A percentile compares a stretch with the other conserved stretches of the same genome.
These are phyloP conservation scores for Penicillium sp. DNA, from an alignment of 2,329 filamentous ascomycete genomes.

Conservation along the genomic window DNA sequence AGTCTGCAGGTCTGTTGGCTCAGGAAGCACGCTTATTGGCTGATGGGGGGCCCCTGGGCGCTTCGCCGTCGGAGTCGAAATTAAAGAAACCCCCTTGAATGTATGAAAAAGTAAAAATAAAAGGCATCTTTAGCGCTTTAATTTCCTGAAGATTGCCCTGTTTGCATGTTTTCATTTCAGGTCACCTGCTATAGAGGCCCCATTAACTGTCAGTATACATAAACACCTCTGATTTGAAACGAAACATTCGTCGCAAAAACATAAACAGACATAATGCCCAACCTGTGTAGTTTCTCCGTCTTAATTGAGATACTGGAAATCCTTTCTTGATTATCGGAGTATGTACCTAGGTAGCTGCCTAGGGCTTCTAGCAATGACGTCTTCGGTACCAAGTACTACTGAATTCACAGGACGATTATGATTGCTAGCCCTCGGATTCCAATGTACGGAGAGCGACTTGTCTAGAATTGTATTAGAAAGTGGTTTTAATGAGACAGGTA, in stretches of 20 bases:
- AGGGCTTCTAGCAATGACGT: neutral
- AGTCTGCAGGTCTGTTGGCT: constrained; percentile 9
- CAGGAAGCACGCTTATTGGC: constrained; percentile 14
- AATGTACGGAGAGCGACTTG: too few relatives aligned
- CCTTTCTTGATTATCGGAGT: too few relatives aligned
- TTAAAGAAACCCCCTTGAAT: neutral
- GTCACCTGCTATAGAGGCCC: neutral
- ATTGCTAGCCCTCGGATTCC: too few relatives aligned
- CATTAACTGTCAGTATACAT: neutral
- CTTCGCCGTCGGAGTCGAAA: constrained; percentile 5
- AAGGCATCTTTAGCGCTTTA: neutral
- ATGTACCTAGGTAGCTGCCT: too few relatives aligned
- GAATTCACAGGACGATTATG: too few relatives aligned
- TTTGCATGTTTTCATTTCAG: neutral
- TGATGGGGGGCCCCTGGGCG: constrained; percentile 8
- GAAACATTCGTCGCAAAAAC: neutral
- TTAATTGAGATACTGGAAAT: too few relatives aligned
- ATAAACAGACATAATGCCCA: neutral
- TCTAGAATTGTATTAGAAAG: too few relatives aligned
- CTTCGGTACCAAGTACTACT: too few relatives aligned
- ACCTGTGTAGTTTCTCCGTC: too few relatives aligned
- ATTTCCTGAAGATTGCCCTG: neutral
- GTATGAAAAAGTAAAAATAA: neutral
- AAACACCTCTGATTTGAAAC: neutral
- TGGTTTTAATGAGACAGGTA: too few relatives aligned